Evolutionary conservation across 2,329 filamentous ascomycete genomes (phyloP), one percentile per base, ranked within the genome.

Genomic region (Xylaria sp.): DNA sequence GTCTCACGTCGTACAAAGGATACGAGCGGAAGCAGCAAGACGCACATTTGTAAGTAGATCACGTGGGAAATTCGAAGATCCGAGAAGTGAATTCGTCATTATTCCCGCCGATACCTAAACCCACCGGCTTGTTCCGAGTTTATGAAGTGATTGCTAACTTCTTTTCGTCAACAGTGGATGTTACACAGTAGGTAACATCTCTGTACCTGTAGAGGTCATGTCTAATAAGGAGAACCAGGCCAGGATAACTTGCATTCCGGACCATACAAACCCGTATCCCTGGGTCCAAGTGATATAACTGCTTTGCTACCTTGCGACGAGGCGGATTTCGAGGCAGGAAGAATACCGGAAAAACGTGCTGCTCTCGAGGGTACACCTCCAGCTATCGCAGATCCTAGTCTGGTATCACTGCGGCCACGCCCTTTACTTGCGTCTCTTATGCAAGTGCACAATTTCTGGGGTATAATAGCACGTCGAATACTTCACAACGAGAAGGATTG

Each of bases 211-310:
- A 23, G 14, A 33, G 40, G 4, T 45, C 35, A 49, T 53, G 31
- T 61, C 63, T 59, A 51, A 63, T 53, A 21, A 9, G 49, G 33
- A 52, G 5, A 47, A 50, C 14, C 33, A 78, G 77, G 80, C 66
- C 84, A 87, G 68, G 84, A 87, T 64, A 85, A 84, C 65, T 76
- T 87, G 23, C 82, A 85, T 64, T 84, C 83, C 0, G 82, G 83
- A 0, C 82, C 82, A 2, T 75, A 77, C 31, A 83, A 82, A 11
- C 83, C 84, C 2, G 77, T 84, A 2, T 82, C 83, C 0, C 75
- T 87, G 3, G 78, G 79, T 4, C 80, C 82, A 3, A 77, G 78
- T 35, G 84, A 87, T 62, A 86, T 87, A 45, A 85, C 83, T 0
- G 76, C 83, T 1, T 75, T 86, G 21, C 77, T 87, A 1, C 84